Evolutionary conservation across 2,329 filamentous ascomycete species (phyloP).

Genomic region (Coniosporium tulheliwenetii): DNA sequence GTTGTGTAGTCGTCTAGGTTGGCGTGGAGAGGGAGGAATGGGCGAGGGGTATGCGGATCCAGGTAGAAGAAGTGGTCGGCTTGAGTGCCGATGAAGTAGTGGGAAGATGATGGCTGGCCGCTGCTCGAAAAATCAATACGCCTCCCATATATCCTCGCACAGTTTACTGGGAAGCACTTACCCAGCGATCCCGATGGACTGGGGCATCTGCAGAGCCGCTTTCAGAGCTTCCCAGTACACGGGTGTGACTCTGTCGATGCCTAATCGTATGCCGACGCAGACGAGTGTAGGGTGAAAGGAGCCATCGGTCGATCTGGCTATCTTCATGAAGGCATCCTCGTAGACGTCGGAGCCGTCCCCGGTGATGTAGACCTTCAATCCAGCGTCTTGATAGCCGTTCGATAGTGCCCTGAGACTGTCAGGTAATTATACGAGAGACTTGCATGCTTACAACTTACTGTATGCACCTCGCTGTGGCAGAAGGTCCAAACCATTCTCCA

Average conservation of each 20-base stretch:
- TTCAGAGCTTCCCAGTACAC: slow-evolving; percentile 94
- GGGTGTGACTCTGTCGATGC: slow-evolving; percentile 85
- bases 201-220: slow-evolving; percentile 66
- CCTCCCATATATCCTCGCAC: no score
- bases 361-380: slow-evolving; percentile 71
- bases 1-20: slow-evolving; percentile 43
- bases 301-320: slow-evolving; percentile 52
- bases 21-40: slow-evolving; percentile 51
- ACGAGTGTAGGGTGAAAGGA: slow-evolving; percentile 73
- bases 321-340: slow-evolving; percentile 68
- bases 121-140: slow-evolving; percentile 26
- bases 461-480: slow-evolving; percentile 84
- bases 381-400: slow-evolving; percentile 44
- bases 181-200: slow-evolving; percentile 95
- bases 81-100: slow-evolving; percentile 60
- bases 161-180: slow-evolving; percentile 25
- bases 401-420: slow-evolving; percentile 49
- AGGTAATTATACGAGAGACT: slow-evolving; percentile 4
- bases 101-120: slow-evolving; percentile 79
- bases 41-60: slow-evolving; percentile 77
- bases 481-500: slow-evolving; percentile 98
- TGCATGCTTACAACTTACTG: slow-evolving; percentile 42
- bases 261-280: slow-evolving; percentile 73
- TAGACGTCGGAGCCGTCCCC: slow-evolving; percentile 87
- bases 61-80: slow-evolving; percentile 82